A percentile compares a stretch with the other conserved stretches of the same genome.
Conservation (phyloP, 208 protist genomes). For the Trypanosoma caninum region DNA sequence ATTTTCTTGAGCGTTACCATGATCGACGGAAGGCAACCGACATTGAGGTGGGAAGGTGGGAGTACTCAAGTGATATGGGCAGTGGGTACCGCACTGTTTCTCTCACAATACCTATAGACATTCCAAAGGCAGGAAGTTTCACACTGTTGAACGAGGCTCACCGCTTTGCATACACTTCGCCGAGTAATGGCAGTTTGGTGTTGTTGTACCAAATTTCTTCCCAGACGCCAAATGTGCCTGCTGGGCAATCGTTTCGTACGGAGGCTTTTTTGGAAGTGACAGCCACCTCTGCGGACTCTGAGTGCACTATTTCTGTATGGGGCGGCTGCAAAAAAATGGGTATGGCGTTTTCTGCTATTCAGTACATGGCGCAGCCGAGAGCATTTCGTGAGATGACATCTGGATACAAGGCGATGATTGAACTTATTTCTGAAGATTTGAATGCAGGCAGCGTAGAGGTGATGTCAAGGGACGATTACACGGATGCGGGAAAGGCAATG, state of each 20-base stretch:
- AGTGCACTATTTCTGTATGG: constrained; percentile 64
- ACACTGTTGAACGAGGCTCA: constrained; percentile 77
- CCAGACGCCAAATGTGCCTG: constrained; percentile 68
- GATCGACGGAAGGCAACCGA: constrained; percentile 62
- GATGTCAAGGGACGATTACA: background rate
- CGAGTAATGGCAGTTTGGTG: constrained; percentile 35
- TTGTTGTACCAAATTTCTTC: constrained; percentile 82
- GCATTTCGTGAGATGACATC: constrained; percentile 75
- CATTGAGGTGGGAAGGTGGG: constrained; percentile 56
- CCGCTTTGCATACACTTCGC: constrained; percentile 60
- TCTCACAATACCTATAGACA: constrained; percentile 54
- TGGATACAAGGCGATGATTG: constrained; percentile 72
- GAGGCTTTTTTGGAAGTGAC: constrained; percentile 73
- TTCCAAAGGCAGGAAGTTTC: constrained; percentile 52
- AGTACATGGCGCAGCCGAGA: constrained; percentile 62
- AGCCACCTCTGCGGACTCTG: constrained; percentile 38
- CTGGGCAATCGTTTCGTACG: constrained; percentile 66
- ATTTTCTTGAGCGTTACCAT: constrained; percentile 75
- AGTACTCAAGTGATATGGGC: constrained; percentile 63
- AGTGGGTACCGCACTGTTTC: constrained; percentile 70
- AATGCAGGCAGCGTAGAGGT: background rate
- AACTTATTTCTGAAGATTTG: constrained; percentile 69
- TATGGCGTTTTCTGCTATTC: constrained; percentile 59
- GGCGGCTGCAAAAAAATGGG: constrained; percentile 78
- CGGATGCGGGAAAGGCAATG: background rate